Percentiles rank a stretch among this genome's conserved stretches.
phyloP scores from a whole-genome alignment of 768 basidiomycete species.

The Strobilomyces confusus region DNA sequence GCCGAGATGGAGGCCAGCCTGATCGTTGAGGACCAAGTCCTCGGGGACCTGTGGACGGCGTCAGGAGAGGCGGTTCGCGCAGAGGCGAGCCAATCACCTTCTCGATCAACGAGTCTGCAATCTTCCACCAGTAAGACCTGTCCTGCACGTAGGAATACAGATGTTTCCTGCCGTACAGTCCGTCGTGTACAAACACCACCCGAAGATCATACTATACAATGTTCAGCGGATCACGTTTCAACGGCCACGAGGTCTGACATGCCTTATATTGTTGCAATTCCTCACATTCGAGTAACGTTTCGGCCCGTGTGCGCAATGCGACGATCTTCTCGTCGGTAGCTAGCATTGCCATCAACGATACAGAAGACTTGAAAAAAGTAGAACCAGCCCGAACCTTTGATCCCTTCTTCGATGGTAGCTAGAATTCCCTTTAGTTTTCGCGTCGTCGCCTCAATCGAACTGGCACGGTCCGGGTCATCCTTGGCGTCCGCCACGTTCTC shows the following conservation, averaged over 20 bases:
- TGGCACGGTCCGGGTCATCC: conserved; percentile 45
- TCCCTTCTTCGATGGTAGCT: conserved; percentile 46
- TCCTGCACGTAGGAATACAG: conserved; percentile 71
- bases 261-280: conserved; percentile 63
- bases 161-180: conserved; percentile 71
- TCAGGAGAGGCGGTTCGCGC: not conserved
- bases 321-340: conserved; percentile 51
- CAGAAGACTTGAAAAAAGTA: not conserved
- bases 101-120: conserved; percentile 62
- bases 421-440: conserved; percentile 52
- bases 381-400: conserved; percentile 42
- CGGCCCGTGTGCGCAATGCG: conserved; percentile 41
- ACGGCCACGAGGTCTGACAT: conserved; percentile 16
- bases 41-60: conserved; percentile 56
- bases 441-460: conserved; percentile 40
- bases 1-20: conserved; percentile 66
- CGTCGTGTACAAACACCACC: conserved; percentile 73
- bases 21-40: conserved; percentile 62
- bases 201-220: conserved; percentile 71
- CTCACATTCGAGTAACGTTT: conserved; percentile 52
- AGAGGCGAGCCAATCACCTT: conserved; percentile 39
- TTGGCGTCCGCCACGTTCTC: conserved; percentile 56
- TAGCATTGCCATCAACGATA: conserved; percentile 22
- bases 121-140: conserved; percentile 76
- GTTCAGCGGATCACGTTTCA: not conserved